Percentiles rank a stretch among this genome's conserved stretches.
These are phyloP conservation scores for Ophiostoma novo-ulmi DNA, from an alignment of 2,329 filamentous ascomycete species.

Conservation along the genomic window DNA sequence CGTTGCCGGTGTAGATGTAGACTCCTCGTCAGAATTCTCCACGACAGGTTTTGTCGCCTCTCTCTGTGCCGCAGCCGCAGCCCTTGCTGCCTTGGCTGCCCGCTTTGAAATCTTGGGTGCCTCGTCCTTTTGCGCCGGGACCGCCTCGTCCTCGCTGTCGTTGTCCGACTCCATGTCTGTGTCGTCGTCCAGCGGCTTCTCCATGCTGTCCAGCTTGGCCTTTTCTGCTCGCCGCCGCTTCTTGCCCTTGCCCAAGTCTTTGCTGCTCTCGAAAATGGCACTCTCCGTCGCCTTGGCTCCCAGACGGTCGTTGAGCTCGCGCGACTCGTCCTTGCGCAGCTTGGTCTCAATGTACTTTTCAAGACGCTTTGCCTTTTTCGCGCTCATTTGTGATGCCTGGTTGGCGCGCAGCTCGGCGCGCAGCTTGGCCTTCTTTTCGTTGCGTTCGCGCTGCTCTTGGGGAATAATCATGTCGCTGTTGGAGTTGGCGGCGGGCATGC, in stretches of 20 bases:
- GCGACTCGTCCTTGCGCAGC: conserved; percentile 87
- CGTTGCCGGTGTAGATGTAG: neutral
- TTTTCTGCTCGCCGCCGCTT: conserved; percentile 68
- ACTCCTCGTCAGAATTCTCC: neutral
- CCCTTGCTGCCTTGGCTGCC: neutral
- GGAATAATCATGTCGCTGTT: conserved; percentile 53
- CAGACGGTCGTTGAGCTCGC: conserved; percentile 76
- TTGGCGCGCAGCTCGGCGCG: conserved; percentile 46
- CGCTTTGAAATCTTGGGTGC: neutral
- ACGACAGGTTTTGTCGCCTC: neutral
- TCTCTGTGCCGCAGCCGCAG: neutral
- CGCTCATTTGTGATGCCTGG: conserved; percentile 47
- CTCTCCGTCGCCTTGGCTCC: conserved; percentile 76
- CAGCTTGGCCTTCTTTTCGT: conserved; percentile 52
- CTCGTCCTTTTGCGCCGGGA: neutral
- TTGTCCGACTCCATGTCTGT: conserved; percentile 33
- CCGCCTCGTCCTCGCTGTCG: conserved; percentile 32
- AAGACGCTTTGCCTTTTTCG: conserved; percentile 61
- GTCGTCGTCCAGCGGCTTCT: conserved; percentile 32
- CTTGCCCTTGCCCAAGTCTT: conserved; percentile 64
- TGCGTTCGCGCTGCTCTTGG: conserved; percentile 43
- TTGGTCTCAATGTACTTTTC: conserved; percentile 80
- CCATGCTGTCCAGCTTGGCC: conserved; percentile 49
- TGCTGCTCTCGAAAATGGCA: conserved; percentile 71
- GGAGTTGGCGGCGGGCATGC: conserved; percentile 37